Conservation (phyloP, 345 rosid genomes). For the Cardiospermum halicacabum region DNA sequence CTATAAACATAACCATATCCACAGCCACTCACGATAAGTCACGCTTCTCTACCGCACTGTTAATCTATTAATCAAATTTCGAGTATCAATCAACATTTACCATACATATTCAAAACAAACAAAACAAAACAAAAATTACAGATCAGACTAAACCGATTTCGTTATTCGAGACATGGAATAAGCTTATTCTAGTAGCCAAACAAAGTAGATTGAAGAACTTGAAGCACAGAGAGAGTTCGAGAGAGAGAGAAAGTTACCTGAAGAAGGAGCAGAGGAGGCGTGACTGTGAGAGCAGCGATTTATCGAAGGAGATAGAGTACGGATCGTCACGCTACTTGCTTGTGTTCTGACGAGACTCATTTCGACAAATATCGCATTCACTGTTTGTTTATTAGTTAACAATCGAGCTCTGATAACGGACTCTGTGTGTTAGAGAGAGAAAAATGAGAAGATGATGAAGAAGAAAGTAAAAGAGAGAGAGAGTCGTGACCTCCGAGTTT, state of each 20-base stretch:
- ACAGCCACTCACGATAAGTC: too few species aligned
- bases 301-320: conserved; percentile 41
- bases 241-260: conserved; percentile 37
- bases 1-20: too few species aligned
- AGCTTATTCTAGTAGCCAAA: background rate
- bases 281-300: conserved; percentile 39
- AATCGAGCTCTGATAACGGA: background rate
- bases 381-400: too few species aligned
- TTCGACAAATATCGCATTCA: conserved; percentile 1
- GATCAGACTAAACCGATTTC: conserved; percentile 4
- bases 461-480: background rate
- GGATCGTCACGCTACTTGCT: conserved; percentile 49
- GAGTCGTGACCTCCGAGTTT: background rate
- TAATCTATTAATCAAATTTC: too few species aligned
- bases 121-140: background rate
- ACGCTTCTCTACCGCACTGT: too few species aligned
- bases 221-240: conserved; percentile 1
- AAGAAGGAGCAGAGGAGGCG: conserved; percentile 35
- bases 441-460: too few species aligned
- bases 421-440: too few species aligned
- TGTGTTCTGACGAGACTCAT: conserved; percentile 52
- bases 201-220: background rate
- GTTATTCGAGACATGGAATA: background rate
- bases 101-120: background rate
- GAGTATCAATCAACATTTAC: too few species aligned